Evolutionary conservation across 2,329 filamentous ascomycete species (phyloP), one percentile per base, ranked within the genome.

Genomic region (Botrytis deweyae): DNA sequence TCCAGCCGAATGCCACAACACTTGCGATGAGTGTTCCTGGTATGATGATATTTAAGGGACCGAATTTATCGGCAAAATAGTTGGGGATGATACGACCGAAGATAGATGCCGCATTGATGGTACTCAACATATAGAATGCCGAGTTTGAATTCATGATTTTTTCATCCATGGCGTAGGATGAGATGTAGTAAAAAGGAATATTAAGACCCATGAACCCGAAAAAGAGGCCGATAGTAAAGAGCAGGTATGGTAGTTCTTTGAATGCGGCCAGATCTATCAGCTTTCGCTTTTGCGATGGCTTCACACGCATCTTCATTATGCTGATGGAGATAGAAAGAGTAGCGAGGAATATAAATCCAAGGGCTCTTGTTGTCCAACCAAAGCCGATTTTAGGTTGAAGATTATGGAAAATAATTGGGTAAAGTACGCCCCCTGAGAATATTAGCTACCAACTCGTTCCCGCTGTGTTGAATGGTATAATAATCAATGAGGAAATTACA

Each of bases 381-480:
- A 78, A 81, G 4, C 80, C 80, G 38, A 81, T 70, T 20, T 72
- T 72, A 4, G 78, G 77, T 63, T 81, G 76, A 16, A 81, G 76
- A 5, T 70, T 69, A 59, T 80, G 70, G 5, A 88, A 79, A 52
- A 84, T 74, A 0, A 89, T 81, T 1, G 87, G 87, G 66, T 93
- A 93, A 68, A 91, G 82, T 75, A 94, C 87, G 67, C 92, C 92
- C 63, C 91, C 92, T 73, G 33, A 22, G 29, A 16, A 49, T 25
- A 38, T 83, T 84, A 0, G 89, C 88, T 2, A 91, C 81, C 18
- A 92, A 81, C 72, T 86, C 84, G 2, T 87, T 42, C 20, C 14
- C 38, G 1, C 38, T 7, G 40, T 18, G n/a, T 20, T 29, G 9
- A 18, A 20, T 42, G 25, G 8, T 29, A 20, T 29, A 4, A n/a